These are phyloP conservation scores for thale cress (Arabidopsis thaliana) DNA, from an alignment of 345 rosid species.

Conservation along the genomic window TAIR10.1 NC_003070.9:2395501-2396000, in stretches of 20 bases:
- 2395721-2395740: constrained; percentile 67
- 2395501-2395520: constrained; percentile 59
- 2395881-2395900: constrained; percentile 58
- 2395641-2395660: constrained; percentile 58
- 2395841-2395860: constrained; percentile 31
- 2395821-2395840: constrained; percentile 38
- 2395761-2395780: constrained; percentile 45
- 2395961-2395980: constrained; percentile 94
- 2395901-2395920: constrained; percentile 63
- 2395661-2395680: constrained; percentile 73
- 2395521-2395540: constrained; percentile 56
- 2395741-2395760: constrained; percentile 42
- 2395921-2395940: constrained; percentile 59
- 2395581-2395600: constrained; percentile 51
- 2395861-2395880: constrained; percentile 37
- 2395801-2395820: constrained; percentile 44
- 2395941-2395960: constrained; percentile 70
- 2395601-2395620: constrained; percentile 74
- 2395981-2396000: constrained; percentile 85
- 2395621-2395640: constrained; percentile 58
- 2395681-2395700: constrained; percentile 52
- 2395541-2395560: constrained; percentile 45
- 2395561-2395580: constrained; percentile 38
- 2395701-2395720: constrained; percentile 64
- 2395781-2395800: constrained; percentile 45